Percentiles rank a stretch among this genome's conserved stretches.
phyloP scores from a whole-genome alignment of 257 asterid species.

The Eustoma russellianum region DNA sequence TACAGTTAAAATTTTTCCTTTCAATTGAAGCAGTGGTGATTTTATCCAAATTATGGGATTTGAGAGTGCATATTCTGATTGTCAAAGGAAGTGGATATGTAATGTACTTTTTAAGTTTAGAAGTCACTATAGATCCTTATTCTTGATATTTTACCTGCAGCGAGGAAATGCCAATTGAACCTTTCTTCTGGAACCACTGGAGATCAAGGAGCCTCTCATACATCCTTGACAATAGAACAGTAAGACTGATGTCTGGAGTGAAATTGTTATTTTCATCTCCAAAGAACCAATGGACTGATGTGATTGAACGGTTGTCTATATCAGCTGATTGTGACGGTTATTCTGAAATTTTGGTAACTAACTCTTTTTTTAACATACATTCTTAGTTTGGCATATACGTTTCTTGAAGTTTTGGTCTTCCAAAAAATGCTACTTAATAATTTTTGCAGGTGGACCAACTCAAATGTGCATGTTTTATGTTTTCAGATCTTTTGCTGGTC shows the following conservation, averaged over 20 bases:
- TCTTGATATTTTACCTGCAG: slow-evolving; percentile 25
- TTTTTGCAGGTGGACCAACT: too few relatives aligned
- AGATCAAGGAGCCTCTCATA: slow-evolving; percentile 56
- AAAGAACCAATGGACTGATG: slow-evolving; percentile 51
- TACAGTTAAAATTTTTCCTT: too few relatives aligned
- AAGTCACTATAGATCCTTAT: neutral
- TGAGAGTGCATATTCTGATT: neutral
- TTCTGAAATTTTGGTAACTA: slow-evolving; percentile 51
- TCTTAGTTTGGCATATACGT: neutral
- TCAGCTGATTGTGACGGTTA: slow-evolving; percentile 29
- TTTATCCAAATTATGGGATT: neutral
- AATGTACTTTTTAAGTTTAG: neutral
- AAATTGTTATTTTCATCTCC: slow-evolving; percentile 50
- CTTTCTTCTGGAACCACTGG: slow-evolving; percentile 48
- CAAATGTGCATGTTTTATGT: too few relatives aligned
- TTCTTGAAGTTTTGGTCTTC: too few relatives aligned
- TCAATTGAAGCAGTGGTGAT: too few relatives aligned
- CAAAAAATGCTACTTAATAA: too few relatives aligned
- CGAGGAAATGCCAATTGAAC: slow-evolving; percentile 39
- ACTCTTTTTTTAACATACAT: neutral
- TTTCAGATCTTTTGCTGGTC: too few relatives aligned
- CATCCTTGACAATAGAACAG: slow-evolving; percentile 69
- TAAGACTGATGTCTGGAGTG: slow-evolving; percentile 74
- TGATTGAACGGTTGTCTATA: slow-evolving; percentile 37
- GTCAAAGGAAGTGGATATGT: neutral